Evolutionary conservation across 345 rosid genomes (phyloP), one percentile per base, ranked within the genome.

Genomic region (Aethionema arabicum): DNA sequence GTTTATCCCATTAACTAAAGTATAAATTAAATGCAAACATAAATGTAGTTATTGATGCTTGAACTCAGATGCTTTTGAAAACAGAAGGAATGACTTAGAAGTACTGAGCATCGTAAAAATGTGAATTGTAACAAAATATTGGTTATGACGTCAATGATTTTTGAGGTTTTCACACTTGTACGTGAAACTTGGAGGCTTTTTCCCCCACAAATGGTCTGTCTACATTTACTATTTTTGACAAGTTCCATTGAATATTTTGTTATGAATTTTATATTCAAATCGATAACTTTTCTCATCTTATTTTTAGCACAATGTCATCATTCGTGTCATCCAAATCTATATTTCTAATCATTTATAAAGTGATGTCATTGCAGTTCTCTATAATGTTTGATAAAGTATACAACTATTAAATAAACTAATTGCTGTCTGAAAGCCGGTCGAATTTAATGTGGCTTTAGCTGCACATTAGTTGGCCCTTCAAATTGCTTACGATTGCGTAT

Each of bases 381-480:
- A 10, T 16, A 3, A 16, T 58, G 52, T n/a, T 15, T 36, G 59
- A 67, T 49, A 58, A 33, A 8, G 13, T 30, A 38, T 46, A 39
- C 27, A 46, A 45, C 32, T 50, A n/a, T 16, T 67, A 44, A 32
- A 41, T 67, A 58, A 31, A 36, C 30, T 57, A 52, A 44, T 38
- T 52, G 56, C 11, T 53, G 49, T 61, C 38, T 61, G 40, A 21
- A 3, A 29, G 67, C 15, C 37, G 16, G 43, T 53, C 10, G 36
- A 61, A 8, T 36, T 37, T 8, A 15, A 36, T 32, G 31, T 46
- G 73, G 67, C 73, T 67, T 69, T 69, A 69, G 67, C 67, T 69
- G 73, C 62, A 14, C 12, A 31, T 68, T 45, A 61, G 67, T 53
- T 61, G 67, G 61, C 67, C 51, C 66, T 60, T 44, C 43, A 52